phyloP scores from a whole-genome alignment of 2,329 filamentous ascomycete genomes.

The Ophiobolus disseminans region DNA sequence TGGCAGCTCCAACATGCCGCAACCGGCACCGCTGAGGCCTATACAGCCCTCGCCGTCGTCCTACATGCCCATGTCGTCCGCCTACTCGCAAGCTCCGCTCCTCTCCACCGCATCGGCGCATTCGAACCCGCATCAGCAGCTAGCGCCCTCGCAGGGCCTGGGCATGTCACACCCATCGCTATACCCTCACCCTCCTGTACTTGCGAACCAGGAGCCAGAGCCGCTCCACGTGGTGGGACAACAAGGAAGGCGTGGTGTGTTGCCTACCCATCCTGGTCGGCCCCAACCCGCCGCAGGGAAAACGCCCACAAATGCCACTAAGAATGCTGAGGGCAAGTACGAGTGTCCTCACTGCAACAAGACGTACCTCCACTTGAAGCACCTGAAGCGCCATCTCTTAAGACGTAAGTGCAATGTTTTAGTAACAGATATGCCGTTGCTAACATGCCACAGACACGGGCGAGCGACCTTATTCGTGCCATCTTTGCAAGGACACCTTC shows the following conservation, averaged over 20 bases:
- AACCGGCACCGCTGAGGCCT: constrained; percentile 48
- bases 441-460: constrained; percentile 77
- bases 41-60: constrained; percentile 48
- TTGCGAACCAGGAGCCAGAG: constrained; percentile 57
- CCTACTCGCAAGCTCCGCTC: constrained; percentile 45
- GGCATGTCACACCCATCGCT: constrained; percentile 48
- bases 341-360: constrained; percentile 98
- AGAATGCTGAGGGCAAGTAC: constrained; percentile 97
- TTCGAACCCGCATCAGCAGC: constrained; percentile 40
- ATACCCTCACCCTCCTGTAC: constrained; percentile 45
- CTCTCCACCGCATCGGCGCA: constrained; percentile 45
- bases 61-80: constrained; percentile 43
- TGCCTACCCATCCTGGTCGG: constrained; percentile 88
- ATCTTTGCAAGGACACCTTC: constrained; percentile 97
- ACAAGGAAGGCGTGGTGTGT: constrained; percentile 87
- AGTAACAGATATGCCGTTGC: constrained; percentile 18
- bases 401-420: constrained; percentile 75
- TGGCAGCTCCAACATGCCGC: constrained; percentile 41
- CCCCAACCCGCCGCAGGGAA: constrained; percentile 81
- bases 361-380: constrained; percentile 96
- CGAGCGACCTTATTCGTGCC: constrained; percentile 97
- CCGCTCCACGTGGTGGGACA: constrained; percentile 94
- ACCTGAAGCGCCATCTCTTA: constrained; percentile 93
- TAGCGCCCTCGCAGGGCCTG: constrained; percentile 50
- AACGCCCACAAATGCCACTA: constrained; percentile 84